Evolutionary conservation across 129 eudicot genomes (phyloP), one percentile per base, ranked within the genome.

Genomic region (Helianthus tuberosus): DNA sequence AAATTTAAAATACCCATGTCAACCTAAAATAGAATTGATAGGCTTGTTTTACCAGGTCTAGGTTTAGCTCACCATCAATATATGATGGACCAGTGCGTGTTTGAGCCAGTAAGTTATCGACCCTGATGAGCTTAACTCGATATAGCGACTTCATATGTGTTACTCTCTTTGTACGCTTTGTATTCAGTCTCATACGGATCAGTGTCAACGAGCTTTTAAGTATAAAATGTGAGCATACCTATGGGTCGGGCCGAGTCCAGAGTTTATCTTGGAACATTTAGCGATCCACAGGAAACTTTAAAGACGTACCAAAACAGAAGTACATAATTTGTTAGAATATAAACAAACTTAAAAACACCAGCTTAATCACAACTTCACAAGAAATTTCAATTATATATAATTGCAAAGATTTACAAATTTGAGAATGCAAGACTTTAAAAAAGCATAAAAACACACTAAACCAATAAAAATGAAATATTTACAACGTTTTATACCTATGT

Each of bases 401-500:
- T 48, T 51, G 69, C 69, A 82, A 78, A 72, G 65, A 77, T 66
- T 49, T 77, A 82, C 86, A 82, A 77, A 82, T 71, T 72, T 65
- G 75, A 72, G 61, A 54, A 70, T 46, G 39, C 15, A 43, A 35
- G 61, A 80, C 11, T 47, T 20, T 54, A 49, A 43, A 81, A 48
- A 57, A 9, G 10, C 46, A 49, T 13, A 63, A 66, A 52, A 25
- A 32, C 23, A 72, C 49, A 71, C 60, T 35, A 81, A 66, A 66
- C 79, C 39, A 80, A 58, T 27, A 38, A 73, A 66, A 57, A 62
- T 29, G 17, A 68, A 77, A 87, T 87, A 90, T 90, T 85, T 90
- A 90, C 96, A 89, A 25, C 73, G 53, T 38, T 44, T 82, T 82
- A 83, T 67, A 84, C 86, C 94, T 80, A 79, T 70, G 69, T 80